Evolutionary conservation across 495 filamentous ascomycete species (phyloP), one percentile per base, ranked within the genome.

Genomic region (Physcia stellaris): DNA sequence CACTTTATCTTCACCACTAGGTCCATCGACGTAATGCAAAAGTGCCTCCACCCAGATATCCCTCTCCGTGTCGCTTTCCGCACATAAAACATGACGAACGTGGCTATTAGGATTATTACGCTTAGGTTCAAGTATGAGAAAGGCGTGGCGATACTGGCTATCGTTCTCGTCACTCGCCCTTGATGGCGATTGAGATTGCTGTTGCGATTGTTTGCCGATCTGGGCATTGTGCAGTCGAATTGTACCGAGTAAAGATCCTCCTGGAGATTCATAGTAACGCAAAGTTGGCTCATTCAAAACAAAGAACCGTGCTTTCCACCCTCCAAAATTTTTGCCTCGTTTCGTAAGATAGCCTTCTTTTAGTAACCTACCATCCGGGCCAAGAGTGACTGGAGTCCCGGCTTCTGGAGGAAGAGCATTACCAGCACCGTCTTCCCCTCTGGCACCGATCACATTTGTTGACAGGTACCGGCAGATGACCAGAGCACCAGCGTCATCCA

Each of bases 281-380:
- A 98, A 60, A 24, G 84, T 69, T 12, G 92, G 83, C 2, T 86
- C 86, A 50, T 96, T 84, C 1, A 98, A 71, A 31, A 94, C 70
- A 49, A 98, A 98, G 54, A 83, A 96, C 39, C 90, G 71, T 12
- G 84, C 85, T 55, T 98, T 98, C 90, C 90, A 98, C n/a, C 90
- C 90, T 18, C 90, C 90, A 59, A 96, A 96, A 48, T 94, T 95
- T 64, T 98, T 98, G 19, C 90, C 90, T 40, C 81, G 68, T 61
- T 98, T 98, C 5, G 90, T 95, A 22, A 98, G 64, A 63, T 95
- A 96, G 12, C 90, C 90, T 52, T 79, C 86, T 51, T 87, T 88
- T 44, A 76, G 66, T 1, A 79, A 75, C 38, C 75, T 75, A 2
- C 74, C 76, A 43, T 80, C 71, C 6, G 73, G 64, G 0, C 75